Conservation (phyloP, 768 basidiomycete genomes). For the Russula sp. region DNA sequence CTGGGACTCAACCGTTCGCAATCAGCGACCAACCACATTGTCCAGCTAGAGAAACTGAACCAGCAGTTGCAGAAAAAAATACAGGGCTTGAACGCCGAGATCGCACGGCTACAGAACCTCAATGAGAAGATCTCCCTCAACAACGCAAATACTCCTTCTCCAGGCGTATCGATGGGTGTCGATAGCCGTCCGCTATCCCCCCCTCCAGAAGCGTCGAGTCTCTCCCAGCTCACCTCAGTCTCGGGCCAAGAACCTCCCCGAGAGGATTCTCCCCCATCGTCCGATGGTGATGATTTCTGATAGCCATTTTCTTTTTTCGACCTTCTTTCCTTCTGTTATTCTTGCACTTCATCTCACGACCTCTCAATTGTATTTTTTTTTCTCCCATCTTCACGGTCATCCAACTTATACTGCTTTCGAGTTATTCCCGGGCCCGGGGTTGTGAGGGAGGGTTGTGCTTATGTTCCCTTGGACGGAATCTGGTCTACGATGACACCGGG, state of each 20-base stretch:
- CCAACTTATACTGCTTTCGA: conserved; percentile 5
- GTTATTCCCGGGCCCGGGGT: conserved; percentile 14
- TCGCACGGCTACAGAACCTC: conserved; percentile 60
- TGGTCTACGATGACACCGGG: conserved; percentile 31
- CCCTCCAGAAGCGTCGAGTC: conserved; percentile 48
- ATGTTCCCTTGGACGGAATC: conserved; percentile 22
- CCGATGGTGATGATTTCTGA: conserved; percentile 33
- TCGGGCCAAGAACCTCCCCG: conserved; percentile 56
- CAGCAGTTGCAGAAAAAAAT: conserved; percentile 67
- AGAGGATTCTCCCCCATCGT: conserved; percentile 50
- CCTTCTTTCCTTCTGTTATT: conserved; percentile 23
- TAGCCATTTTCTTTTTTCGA: conserved; percentile 21
- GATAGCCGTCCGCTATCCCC: conserved; percentile 56
- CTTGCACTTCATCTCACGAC: conserved; percentile 23
- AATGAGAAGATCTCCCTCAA: conserved; percentile 82
- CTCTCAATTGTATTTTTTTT: conserved; percentile 28
- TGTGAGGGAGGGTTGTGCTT: conserved; percentile 21
- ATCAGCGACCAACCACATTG: conserved; percentile 74
- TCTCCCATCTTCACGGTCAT: conserved; percentile 35
- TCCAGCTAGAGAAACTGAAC: conserved; percentile 64
- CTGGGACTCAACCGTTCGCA: conserved; percentile 8
- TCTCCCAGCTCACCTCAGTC: conserved; percentile 46
- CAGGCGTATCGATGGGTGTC: conserved; percentile 35
- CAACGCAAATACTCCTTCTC: conserved; percentile 52
- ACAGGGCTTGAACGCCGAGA: conserved; percentile 58